A percentile compares a stretch with the other conserved stretches of the same genome.
phyloP scores from a whole-genome alignment of 768 basidiomycete species.

The Daedaleopsis nitida region DNA sequence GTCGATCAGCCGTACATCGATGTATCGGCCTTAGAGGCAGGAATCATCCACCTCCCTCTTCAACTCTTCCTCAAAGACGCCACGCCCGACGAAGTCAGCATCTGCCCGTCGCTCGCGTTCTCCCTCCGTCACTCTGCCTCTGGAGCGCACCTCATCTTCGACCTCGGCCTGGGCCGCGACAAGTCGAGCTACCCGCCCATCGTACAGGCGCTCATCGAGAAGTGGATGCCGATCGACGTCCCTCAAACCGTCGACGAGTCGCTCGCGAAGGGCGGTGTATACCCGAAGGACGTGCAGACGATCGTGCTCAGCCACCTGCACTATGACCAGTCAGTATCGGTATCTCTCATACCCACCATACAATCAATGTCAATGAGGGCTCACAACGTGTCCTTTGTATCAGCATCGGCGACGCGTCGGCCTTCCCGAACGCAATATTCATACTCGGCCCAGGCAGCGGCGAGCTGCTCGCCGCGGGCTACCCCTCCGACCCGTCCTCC shows the following conservation, averaged over 20 bases:
- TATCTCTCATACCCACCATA: too few relatives aligned
- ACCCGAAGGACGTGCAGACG: conserved; percentile 44
- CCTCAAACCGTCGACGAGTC: conserved; percentile 44
- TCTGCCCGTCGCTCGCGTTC: conserved; percentile 42
- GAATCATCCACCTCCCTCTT: background rate
- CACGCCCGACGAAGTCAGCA: background rate
- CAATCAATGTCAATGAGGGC: too few relatives aligned
- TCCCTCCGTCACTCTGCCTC: conserved; percentile 47
- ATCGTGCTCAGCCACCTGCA: conserved; percentile 56
- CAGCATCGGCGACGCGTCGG: conserved; percentile 38
- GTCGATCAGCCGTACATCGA: background rate
- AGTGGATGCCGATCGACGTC: conserved; percentile 6
- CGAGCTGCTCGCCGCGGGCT: conserved; percentile 39
- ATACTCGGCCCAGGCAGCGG: conserved; percentile 46
- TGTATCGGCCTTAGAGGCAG: background rate
- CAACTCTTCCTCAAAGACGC: background rate
- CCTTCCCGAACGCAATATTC: conserved; percentile 51
- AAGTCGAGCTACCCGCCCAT: conserved; percentile 35
- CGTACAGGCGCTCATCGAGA: conserved; percentile 36
- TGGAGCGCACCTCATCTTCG: conserved; percentile 44
- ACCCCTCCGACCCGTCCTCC: conserved; percentile 36
- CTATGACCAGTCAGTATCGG: conserved; percentile 48
- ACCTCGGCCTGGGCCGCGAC: conserved; percentile 56
- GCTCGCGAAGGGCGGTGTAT: conserved; percentile 49
- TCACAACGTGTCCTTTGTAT: background rate